Evolutionary conservation across 2,329 filamentous ascomycete species (phyloP), one percentile per base, ranked within the genome.

Genomic region (Botrytis squamosa): DNA sequence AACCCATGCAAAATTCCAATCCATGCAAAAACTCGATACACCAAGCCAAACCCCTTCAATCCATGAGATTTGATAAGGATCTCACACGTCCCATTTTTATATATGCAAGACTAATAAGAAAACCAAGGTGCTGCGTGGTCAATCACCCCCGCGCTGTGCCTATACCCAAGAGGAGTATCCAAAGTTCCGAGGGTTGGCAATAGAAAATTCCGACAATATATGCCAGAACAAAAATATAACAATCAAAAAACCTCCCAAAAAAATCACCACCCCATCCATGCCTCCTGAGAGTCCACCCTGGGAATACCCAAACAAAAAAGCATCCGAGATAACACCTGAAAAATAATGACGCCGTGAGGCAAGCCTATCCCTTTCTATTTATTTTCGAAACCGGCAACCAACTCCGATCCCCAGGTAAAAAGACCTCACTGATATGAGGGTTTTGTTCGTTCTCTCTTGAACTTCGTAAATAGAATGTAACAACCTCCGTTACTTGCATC

Each of bases 281-380:
- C 46, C 44, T 38, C 12, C 33, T 44, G 22, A 66, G 38, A 52
- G 10, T 46, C 25, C 36, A 68, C 44, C 69, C 20, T 14, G n/a
- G 16, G n/a, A n/a, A 57, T 25, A n/a, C 49, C 49, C 49, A 55
- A 40, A 71, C 14, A 66, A 71, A 57, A 40, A 55, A n/a, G 12
- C 49, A 55, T 55, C 44, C 46, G 33, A 63, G 49, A 16, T 9
- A 66, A 71, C 70, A 66, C 46, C 70, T 40, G 46, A 29, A 66
- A 65, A 66, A 42, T 6, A 42, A 71, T 66, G 62, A 33, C 55
- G 70, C 70, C 70, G 70, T 57, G 70, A 71, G 70, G 70, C 70
- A 66, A 55, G 33, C 70, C 70, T 66, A 66, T 44, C 62, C 60
- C 60, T 52, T 57, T 71, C 67, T 70, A 70, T 44, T 36, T 10